A percentile compares a stretch with the other conserved stretches of the same genome.
These are phyloP conservation scores for Cyclotella atomus DNA, from an alignment of 108 stramenopile genomes.

Conservation along the genomic window DNA sequence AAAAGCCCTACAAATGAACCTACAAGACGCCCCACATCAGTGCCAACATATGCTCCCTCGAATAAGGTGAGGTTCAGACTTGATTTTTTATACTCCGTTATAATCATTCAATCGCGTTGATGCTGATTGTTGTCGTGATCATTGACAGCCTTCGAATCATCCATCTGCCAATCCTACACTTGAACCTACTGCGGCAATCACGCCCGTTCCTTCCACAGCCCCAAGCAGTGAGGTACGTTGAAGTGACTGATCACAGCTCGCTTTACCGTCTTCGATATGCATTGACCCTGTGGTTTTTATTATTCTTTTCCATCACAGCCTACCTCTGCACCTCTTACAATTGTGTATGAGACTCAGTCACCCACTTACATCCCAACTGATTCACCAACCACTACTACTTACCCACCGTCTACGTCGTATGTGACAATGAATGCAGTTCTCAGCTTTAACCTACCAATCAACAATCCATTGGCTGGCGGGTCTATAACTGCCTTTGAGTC, in stretches of 20 bases:
- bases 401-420: not conserved
- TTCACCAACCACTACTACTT: not conserved
- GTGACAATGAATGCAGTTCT: constrained; percentile 11
- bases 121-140: not conserved
- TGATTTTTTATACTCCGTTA: not conserved
- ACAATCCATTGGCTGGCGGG: not conserved
- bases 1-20: not conserved
- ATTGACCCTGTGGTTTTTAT: not conserved
- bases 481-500: constrained; percentile 21
- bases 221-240: not conserved
- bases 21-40: not conserved
- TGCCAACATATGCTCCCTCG: not conserved
- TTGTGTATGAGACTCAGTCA: not conserved
- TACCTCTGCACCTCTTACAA: not conserved
- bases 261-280: not conserved
- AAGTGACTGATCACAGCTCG: not conserved
- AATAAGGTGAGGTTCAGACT: not conserved
- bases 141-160: not conserved
- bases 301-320: not conserved
- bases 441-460: constrained; percentile 17
- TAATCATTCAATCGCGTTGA: not conserved
- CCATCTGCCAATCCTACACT: not conserved
- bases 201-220: not conserved
- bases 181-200: not conserved
- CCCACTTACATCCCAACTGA: not conserved